Evolutionary conservation across 2,329 filamentous ascomycete species (phyloP), one percentile per base, ranked within the genome.

Genomic region (Hymenoscyphus repandus): DNA sequence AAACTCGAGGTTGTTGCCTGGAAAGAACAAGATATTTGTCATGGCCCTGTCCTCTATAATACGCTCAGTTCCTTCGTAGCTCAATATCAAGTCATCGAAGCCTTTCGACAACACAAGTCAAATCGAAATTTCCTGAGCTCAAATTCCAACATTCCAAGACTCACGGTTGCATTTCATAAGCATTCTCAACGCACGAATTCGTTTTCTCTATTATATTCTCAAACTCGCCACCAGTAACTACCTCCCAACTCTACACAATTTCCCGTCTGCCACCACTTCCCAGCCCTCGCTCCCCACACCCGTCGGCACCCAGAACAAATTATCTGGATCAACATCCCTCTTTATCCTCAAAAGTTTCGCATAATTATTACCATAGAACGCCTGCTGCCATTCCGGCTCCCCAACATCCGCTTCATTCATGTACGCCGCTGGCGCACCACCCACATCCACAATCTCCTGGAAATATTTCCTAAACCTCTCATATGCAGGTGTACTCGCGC

Each of bases 321-420:
- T 61, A 1, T 64, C 45, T 1, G 72, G 67, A 55, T 79, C 78
- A 53, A 73, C 76, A 56, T 69, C 71, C 46, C 64, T 58, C 70
- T 82, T 82, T 30, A 80, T 64, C 2, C 49, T 34, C 7, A 69
- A 52, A 6, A 78, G 58, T 6, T 56, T 53, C 2, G 60, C 50
- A 49, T 77, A 78, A 5, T 56, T 54, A 6, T 15, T 31, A 6
- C 58, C 58, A 50, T 46, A 57, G 43, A 58, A 58, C 32, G 44
- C 49, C 27, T 52, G 37, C 17, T 53, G 66, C 61, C 68, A 76
- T 36, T 70, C 56, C 0, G 65, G 65, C 60, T 74, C 67, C 38
- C 63, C 62, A 44, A 73, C 69, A 61, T 77, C 70, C 2, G 71
- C 74, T 63, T 80, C 76, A 57, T 75, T 77, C 67, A 74, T 66